These are phyloP conservation scores for Canariomyces notabilis DNA, from an alignment of 2,329 filamentous ascomycete species.

Conservation along the genomic window DNA sequence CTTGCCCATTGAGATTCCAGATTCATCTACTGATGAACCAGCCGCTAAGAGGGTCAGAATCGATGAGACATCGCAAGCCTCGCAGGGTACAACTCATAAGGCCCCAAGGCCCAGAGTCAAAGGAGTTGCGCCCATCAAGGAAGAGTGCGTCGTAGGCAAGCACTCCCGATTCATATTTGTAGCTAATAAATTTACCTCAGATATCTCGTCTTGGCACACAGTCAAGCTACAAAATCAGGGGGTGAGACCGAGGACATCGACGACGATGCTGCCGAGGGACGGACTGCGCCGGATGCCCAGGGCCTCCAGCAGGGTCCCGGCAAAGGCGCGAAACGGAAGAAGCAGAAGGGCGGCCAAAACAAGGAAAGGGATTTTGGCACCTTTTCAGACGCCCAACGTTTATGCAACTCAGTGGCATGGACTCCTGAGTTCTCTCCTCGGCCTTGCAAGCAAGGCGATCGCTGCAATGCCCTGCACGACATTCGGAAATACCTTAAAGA, in stretches of 20 bases:
- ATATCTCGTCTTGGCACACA: slow-evolving; percentile 38
- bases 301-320: slow-evolving; percentile 26
- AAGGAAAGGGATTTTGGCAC: slow-evolving; percentile 74
- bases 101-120: slow-evolving; percentile 34
- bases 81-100: slow-evolving; percentile 14
- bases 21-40: slow-evolving; percentile 25
- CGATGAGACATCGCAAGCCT: slow-evolving; percentile 29
- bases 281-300: slow-evolving; percentile 25
- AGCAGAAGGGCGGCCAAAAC: slow-evolving; percentile 71
- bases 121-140: slow-evolving; percentile 66
- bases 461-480: slow-evolving; percentile 78
- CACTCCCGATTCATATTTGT: slow-evolving; percentile 14
- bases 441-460: slow-evolving; percentile 71
- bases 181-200: slow-evolving; percentile 27
- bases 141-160: slow-evolving; percentile 54
- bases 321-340: slow-evolving; percentile 36
- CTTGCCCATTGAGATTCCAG: slow-evolving; percentile 20
- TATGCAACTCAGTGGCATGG: slow-evolving; percentile 71
- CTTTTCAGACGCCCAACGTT: slow-evolving; percentile 68
- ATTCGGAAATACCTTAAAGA: slow-evolving; percentile 78
- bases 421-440: slow-evolving; percentile 76
- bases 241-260: slow-evolving; percentile 31
- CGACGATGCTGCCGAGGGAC: slow-evolving; percentile 47
- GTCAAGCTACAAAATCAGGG: slow-evolving; percentile 21
- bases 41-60: slow-evolving; percentile 55